Percentiles rank a stretch among this genome's conserved stretches.
Evolutionary conservation across 177 flowering plant genomes (phyloP).

Genomic region (Vitis hybrid): DNA sequence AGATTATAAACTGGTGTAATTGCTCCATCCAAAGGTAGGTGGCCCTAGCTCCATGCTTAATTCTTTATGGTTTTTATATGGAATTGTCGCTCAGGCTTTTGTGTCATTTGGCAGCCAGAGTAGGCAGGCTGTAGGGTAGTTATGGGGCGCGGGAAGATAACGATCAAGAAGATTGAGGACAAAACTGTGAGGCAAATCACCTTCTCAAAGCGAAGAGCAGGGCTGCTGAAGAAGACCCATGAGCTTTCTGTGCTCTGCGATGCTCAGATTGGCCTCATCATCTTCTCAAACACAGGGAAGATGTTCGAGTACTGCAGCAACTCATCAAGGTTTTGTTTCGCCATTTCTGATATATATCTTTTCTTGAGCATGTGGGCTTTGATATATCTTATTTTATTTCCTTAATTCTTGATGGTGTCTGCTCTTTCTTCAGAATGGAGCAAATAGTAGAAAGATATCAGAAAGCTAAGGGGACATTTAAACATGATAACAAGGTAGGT

Average conservation of each 20-base stretch:
- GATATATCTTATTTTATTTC: no score
- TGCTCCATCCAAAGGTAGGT: no score
- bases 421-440: constrained; percentile 30
- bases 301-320: constrained; percentile 41
- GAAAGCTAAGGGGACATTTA: constrained; percentile 25
- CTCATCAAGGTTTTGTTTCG: constrained; percentile 18
- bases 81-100: no score
- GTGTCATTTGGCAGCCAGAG: no score
- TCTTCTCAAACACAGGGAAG: constrained; percentile 55
- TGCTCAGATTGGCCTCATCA: constrained; percentile 54
- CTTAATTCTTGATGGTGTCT: background rate
- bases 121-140: background rate
- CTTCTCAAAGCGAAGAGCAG: constrained; percentile 51
- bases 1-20: no score
- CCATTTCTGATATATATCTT: no score
- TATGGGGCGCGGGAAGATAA: constrained; percentile 61
- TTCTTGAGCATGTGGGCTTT: no score
- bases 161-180: constrained; percentile 52
- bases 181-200: constrained; percentile 56
- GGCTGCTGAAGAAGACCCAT: constrained; percentile 55
- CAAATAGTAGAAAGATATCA: constrained; percentile 39
- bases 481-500: constrained; percentile 28
- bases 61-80: no score
- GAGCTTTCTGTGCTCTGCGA: constrained; percentile 56
- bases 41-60: no score